Conservation (phyloP, 1,139 yeast species). For the Magnusiomyces suaveolens region DNA sequence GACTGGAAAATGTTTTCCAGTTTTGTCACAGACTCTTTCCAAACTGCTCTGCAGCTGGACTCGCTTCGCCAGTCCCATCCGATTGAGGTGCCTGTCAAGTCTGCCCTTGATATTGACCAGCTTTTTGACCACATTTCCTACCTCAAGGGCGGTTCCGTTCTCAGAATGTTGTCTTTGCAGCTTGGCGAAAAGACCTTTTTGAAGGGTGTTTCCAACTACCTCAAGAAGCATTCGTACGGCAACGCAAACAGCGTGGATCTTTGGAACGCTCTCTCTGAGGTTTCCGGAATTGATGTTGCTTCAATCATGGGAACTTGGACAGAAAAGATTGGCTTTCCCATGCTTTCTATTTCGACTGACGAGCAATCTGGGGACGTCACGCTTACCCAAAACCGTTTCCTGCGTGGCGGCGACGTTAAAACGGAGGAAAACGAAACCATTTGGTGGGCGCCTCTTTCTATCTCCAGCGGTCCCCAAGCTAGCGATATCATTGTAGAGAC, state of each 20-base stretch:
- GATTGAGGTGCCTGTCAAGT: conserved; percentile 63
- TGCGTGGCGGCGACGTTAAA: conserved; percentile 46
- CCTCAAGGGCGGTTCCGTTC: conserved; percentile 65
- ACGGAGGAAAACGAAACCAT: conserved; percentile 41
- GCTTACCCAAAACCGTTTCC: conserved; percentile 36
- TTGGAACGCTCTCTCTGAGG: conserved; percentile 68
- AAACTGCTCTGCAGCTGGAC: conserved; percentile 55
- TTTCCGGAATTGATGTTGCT: conserved; percentile 64
- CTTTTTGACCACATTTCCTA: conserved; percentile 71
- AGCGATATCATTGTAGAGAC: conserved; percentile 14
- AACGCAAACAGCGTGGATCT: conserved; percentile 74
- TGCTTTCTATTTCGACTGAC: conserved; percentile 50
- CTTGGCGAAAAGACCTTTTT: conserved; percentile 58
- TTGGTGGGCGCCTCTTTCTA: conserved; percentile 69
- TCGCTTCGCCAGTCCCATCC: conserved; percentile 70
- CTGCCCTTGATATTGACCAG: conserved; percentile 68
- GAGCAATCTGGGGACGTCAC: conserved; percentile 18
- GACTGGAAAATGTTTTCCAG: conserved; percentile 63
- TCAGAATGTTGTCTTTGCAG: conserved; percentile 61
- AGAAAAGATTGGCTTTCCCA: conserved; percentile 74
- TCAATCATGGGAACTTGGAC: conserved; percentile 77
- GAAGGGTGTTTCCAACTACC: conserved; percentile 60
- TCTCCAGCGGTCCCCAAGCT: conserved; percentile 35
- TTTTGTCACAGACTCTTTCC: conserved; percentile 54
- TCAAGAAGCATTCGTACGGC: conserved; percentile 59